These are phyloP conservation scores for Coffea eugenioides DNA, from an alignment of 257 asterid species.

Conservation along the genomic window DNA sequence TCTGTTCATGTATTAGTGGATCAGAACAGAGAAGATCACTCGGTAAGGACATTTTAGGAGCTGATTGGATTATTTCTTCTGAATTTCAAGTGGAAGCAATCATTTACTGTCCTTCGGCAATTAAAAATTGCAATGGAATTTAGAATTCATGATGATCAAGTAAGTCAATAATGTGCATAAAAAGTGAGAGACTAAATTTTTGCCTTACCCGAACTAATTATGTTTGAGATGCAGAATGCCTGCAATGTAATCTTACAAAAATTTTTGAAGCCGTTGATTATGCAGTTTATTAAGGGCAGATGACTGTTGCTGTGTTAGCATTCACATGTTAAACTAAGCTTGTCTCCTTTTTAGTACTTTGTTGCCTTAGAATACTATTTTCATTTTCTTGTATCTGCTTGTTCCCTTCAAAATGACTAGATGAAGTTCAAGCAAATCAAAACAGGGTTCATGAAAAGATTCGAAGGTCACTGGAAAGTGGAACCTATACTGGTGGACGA, in stretches of 20 bases:
- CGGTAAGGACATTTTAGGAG: slow-evolving; percentile 46
- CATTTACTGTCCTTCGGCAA: background rate
- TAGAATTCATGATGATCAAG: background rate
- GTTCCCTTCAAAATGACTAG: slow-evolving; percentile 30
- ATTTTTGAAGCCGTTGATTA: background rate
- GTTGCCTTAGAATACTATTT: background rate
- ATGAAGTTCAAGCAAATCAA: slow-evolving; percentile 85
- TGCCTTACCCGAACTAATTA: background rate
- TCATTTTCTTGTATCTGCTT: slow-evolving; percentile 1
- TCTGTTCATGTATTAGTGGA: slow-evolving; percentile 81
- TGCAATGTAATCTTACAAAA: background rate
- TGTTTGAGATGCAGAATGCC: background rate
- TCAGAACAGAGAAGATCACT: slow-evolving; percentile 70
- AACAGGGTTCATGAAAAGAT: slow-evolving; percentile 89
- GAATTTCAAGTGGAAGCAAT: background rate
- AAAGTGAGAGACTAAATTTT: too few species aligned
- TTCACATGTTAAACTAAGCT: background rate
- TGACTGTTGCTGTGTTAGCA: background rate
- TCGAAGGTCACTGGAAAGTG: slow-evolving; percentile 84
- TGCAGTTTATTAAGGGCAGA: background rate
- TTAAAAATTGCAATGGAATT: background rate
- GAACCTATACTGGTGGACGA: slow-evolving; percentile 78
- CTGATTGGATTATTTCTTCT: background rate
- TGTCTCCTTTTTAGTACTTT: background rate
- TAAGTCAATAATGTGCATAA: background rate